phyloP scores from a whole-genome alignment of 108 stramenopile species.

The Cyclostephanos invisitatus region DNA sequence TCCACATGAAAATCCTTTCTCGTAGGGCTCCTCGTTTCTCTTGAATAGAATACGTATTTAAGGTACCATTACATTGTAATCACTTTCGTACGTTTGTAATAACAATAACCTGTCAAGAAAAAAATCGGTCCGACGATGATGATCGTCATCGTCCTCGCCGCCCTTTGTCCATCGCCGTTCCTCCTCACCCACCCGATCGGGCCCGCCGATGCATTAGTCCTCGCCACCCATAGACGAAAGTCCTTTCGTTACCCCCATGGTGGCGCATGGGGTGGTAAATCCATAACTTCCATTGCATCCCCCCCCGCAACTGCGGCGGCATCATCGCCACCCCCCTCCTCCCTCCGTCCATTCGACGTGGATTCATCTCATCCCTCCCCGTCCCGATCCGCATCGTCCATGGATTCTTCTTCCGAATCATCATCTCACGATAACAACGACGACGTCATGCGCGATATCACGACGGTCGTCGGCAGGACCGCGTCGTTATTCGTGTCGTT shows the following conservation, averaged over 20 bases:
- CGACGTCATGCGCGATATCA: conserved; percentile 15
- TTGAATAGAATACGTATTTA: no score
- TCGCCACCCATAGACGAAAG: background rate
- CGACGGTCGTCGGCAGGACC: conserved; percentile 56
- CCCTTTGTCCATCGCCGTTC: background rate
- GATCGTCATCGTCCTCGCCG: background rate
- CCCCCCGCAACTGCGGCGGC: background rate
- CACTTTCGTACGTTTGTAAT: no score
- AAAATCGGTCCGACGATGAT: background rate
- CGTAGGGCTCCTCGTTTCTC: no score
- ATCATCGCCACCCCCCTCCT: background rate
- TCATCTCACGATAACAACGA: no score
- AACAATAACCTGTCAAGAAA: no score
- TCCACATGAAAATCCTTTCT: no score
- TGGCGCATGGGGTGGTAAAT: conserved; percentile 2
- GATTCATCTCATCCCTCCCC: background rate
- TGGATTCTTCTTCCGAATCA: conserved; percentile 2
- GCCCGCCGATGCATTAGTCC: conserved; percentile 1
- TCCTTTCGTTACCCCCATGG: background rate
- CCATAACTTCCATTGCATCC: no score
- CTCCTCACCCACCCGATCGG: background rate
- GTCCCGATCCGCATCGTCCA: background rate
- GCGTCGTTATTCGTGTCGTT: conserved; percentile 74
- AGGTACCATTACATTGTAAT: background rate
- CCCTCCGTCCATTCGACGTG: background rate